Evolutionary conservation across 352 stramenopile genomes (phyloP).

Genomic region (Pythium vanterpoolii): DNA sequence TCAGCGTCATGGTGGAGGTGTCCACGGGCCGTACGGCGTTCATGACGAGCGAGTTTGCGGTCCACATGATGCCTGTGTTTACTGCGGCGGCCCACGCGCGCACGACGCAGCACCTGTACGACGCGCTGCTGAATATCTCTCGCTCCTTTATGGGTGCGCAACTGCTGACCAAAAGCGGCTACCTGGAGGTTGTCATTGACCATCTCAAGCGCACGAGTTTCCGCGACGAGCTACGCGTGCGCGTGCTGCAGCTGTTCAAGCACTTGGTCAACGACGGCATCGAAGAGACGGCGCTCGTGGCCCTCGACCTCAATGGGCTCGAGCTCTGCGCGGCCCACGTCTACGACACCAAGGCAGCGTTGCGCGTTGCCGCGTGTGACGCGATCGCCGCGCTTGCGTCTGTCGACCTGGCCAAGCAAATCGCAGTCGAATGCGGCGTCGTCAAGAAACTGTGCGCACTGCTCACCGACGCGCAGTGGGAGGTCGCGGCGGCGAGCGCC

Average conservation of each 20-base stretch:
- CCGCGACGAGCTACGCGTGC: slow-evolving; percentile 33
- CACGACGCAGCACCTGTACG: slow-evolving; percentile 47
- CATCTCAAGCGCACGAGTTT: slow-evolving; percentile 40
- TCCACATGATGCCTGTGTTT: slow-evolving; percentile 48
- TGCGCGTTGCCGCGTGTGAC: slow-evolving; percentile 52
- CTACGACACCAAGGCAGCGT: slow-evolving; percentile 33
- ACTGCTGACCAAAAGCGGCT: slow-evolving; percentile 41
- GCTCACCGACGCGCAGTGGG: slow-evolving; percentile 51
- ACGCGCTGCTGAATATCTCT: slow-evolving; percentile 42
- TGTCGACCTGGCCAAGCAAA: slow-evolving; percentile 54
- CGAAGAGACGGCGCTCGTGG: slow-evolving; percentile 39
- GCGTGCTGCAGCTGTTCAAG: slow-evolving; percentile 57
- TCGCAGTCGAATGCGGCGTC: slow-evolving; percentile 45
- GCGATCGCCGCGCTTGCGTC: slow-evolving; percentile 50
- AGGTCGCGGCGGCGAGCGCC: slow-evolving; percentile 45
- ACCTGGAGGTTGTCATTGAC: slow-evolving; percentile 45
- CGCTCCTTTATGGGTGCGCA: slow-evolving; percentile 45
- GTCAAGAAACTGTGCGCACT: slow-evolving; percentile 58
- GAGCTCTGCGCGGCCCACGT: slow-evolving; percentile 40
- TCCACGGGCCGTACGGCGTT: slow-evolving; percentile 37
- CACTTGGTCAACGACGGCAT: slow-evolving; percentile 65
- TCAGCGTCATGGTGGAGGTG: slow-evolving; percentile 55
- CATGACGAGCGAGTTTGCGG: slow-evolving; percentile 35
- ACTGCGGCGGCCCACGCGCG: slow-evolving; percentile 20
- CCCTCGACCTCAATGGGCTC: slow-evolving; percentile 52